A percentile compares a stretch with the other conserved stretches of the same genome.
phyloP scores from a whole-genome alignment of 768 basidiomycete genomes.

The Boletus patriciae region DNA sequence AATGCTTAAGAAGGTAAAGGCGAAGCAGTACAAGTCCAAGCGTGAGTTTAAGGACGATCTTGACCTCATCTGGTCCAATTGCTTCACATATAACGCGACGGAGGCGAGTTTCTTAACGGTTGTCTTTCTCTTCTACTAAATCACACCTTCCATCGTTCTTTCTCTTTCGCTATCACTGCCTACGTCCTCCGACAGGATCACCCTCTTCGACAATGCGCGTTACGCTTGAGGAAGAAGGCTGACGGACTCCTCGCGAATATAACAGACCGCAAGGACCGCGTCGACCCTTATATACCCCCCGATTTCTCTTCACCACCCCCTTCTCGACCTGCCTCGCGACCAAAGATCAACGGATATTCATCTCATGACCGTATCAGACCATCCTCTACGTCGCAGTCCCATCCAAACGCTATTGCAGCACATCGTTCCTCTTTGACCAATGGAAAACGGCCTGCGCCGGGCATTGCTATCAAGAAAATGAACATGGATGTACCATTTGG shows the following conservation, averaged over 20 bases:
- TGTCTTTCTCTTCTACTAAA: background rate
- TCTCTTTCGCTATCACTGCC: background rate
- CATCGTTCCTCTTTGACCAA: conserved; percentile 17
- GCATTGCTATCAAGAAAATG: conserved; percentile 13
- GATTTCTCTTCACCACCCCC: conserved; percentile 36
- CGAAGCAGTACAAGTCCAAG: conserved; percentile 90
- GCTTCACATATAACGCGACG: conserved; percentile 86
- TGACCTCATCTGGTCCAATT: conserved; percentile 96
- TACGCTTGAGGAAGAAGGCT: conserved; percentile 79
- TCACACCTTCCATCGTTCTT: background rate
- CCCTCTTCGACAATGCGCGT: conserved; percentile 80
- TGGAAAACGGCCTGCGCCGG: conserved; percentile 15
- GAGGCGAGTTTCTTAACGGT: conserved; percentile 59
- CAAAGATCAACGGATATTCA: conserved; percentile 44
- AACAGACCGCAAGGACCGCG: conserved; percentile 82
- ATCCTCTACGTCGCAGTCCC: conserved; percentile 26
- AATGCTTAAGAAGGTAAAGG: conserved; percentile 91
- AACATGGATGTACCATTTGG: conserved; percentile 52
- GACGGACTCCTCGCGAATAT: conserved; percentile 85
- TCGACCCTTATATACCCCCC: conserved; percentile 64
- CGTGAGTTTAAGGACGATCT: conserved; percentile 91
- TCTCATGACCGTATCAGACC: conserved; percentile 24
- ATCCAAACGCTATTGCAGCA: background rate
- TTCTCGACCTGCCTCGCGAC: conserved; percentile 37
- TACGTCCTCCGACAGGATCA: conserved; percentile 58